Evolutionary conservation across 176 grass and related monocot genomes (phyloP).

Genomic region (Oryza rufipogon): DNA sequence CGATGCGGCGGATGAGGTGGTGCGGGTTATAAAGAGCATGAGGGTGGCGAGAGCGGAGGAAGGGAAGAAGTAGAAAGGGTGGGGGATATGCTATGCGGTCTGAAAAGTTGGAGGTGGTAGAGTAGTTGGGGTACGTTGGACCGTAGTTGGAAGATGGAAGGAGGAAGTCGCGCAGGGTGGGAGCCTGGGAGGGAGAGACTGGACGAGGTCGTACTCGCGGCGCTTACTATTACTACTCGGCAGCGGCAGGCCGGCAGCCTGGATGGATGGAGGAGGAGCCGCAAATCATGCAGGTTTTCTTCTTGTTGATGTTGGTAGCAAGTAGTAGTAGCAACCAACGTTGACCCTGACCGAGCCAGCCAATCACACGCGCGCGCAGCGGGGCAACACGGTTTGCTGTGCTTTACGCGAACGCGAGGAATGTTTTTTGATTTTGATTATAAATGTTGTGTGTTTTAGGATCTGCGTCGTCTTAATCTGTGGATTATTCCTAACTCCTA

Average conservation of each 20-base stretch:
- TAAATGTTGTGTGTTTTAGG: no score
- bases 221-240: no score
- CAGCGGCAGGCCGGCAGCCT: no score
- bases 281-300: neutral
- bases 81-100: neutral
- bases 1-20: neutral
- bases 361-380: no score
- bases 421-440: no score
- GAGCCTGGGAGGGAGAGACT: constrained; percentile 14
- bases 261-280: neutral
- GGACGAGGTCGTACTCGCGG: constrained; percentile 36
- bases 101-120: constrained; percentile 28
- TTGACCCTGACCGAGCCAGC: constrained; percentile 1
- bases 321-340: neutral
- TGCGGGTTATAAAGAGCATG: constrained; percentile 2
- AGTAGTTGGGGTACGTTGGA: no score
- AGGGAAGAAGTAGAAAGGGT: constrained; percentile 26
- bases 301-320: no score
- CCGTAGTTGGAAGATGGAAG: neutral
- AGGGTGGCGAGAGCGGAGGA: neutral
- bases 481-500: no score
- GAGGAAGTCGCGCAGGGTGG: neutral
- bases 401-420: neutral
- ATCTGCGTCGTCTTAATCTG: no score
- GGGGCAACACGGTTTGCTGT: neutral